Evolutionary conservation across 2,329 filamentous ascomycete species (phyloP).

Genomic region (Ilyonectria sp.): DNA sequence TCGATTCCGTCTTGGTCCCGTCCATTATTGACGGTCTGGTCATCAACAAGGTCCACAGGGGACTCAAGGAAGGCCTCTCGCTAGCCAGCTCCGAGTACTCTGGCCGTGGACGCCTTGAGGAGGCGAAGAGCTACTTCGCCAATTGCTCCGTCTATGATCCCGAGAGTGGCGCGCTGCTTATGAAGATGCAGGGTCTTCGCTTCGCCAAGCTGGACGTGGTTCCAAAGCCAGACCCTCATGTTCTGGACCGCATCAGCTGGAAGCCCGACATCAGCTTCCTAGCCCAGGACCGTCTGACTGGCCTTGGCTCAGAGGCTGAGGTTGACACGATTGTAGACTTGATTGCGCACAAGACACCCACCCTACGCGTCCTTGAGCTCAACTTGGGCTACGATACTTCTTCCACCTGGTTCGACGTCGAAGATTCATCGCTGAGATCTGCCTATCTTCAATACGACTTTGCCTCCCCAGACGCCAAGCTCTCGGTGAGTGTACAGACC

Average conservation of each 20-base stretch:
- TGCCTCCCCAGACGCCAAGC: conserved; percentile 4
- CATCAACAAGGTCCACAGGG: conserved; percentile 4
- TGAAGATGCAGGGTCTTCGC: conserved; percentile 14
- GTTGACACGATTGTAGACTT: conserved; percentile 11
- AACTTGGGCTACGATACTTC: background rate
- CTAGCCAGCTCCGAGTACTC: conserved; percentile 12
- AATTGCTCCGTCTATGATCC: conserved; percentile 13
- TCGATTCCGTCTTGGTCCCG: conserved; percentile 15
- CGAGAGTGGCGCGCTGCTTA: conserved; percentile 4
- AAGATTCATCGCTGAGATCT: conserved; percentile 4
- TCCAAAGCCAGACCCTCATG: conserved; percentile 10
- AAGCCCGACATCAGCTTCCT: conserved; percentile 20
- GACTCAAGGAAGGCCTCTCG: conserved; percentile 17
- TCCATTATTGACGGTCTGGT: conserved; percentile 8
- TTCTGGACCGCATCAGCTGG: conserved; percentile 4
- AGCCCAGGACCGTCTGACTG: background rate
- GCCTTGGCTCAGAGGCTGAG: background rate
- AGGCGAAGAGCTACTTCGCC: conserved; percentile 8
- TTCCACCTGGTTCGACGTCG: conserved; percentile 10
- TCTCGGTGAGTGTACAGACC: background rate
- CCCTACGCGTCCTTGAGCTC: conserved; percentile 11
- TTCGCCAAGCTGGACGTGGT: conserved; percentile 3
- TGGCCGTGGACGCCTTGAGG: conserved; percentile 13
- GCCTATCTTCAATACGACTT: conserved; percentile 13
- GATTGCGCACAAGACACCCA: conserved; percentile 15